Percentiles rank a stretch among this genome's conserved stretches.
Evolutionary conservation across 352 stramenopile genomes (phyloP).

Genomic region (Pythium oligandrum): DNA sequence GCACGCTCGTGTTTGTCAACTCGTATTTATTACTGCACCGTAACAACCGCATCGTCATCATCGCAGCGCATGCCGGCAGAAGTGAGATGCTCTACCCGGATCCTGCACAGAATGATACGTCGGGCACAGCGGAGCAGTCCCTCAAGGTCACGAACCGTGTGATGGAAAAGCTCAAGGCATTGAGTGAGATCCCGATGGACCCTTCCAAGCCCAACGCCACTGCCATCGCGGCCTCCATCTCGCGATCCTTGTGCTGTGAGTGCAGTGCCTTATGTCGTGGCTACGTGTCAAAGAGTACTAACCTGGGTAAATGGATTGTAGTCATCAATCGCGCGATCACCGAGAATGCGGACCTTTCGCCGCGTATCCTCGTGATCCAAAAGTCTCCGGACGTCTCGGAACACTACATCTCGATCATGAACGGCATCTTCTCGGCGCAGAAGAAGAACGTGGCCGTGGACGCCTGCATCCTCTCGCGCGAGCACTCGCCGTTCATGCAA

Average conservation of each 20-base stretch:
- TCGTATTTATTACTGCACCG: conserved; percentile 82
- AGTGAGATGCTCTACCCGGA: conserved; percentile 78
- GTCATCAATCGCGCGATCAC: conserved; percentile 85
- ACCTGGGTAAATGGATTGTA: conserved; percentile 14
- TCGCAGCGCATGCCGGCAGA: conserved; percentile 67
- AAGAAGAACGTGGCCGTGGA: conserved; percentile 84
- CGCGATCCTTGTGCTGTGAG: conserved; percentile 78
- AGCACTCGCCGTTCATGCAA: conserved; percentile 86
- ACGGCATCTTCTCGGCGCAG: conserved; percentile 86
- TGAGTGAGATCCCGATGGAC: conserved; percentile 46
- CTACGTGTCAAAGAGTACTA: not conserved
- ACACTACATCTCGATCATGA: conserved; percentile 90
- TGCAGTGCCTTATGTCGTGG: conserved; percentile 1
- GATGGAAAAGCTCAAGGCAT: conserved; percentile 57
- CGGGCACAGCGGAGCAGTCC: conserved; percentile 62
- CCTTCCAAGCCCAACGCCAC: conserved; percentile 52
- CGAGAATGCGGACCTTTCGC: conserved; percentile 65
- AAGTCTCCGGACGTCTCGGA: conserved; percentile 79
- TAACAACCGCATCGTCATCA: conserved; percentile 82
- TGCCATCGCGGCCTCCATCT: conserved; percentile 72
- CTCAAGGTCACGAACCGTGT: conserved; percentile 67
- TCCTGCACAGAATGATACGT: conserved; percentile 55
- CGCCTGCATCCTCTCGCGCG: conserved; percentile 62
- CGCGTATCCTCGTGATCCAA: conserved; percentile 82
- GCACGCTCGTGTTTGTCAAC: conserved; percentile 82